Conservation (phyloP, 2,329 filamentous ascomycete genomes). For the Pyricularia pennisetigena region DNA sequence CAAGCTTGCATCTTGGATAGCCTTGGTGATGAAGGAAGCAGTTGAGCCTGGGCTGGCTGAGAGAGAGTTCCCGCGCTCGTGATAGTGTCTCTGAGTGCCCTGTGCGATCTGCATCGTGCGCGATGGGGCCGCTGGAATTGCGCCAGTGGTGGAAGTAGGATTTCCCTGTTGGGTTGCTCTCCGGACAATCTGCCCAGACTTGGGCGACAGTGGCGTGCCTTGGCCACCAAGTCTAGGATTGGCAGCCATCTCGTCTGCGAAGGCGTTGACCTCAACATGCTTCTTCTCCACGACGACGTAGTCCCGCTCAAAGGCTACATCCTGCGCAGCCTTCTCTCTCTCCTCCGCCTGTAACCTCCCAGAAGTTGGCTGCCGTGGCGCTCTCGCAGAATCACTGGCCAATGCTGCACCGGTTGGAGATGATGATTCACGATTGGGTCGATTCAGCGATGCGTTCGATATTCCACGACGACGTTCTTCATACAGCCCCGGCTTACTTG, state of each 20-base stretch:
- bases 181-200: conserved; percentile 56
- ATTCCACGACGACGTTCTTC: conserved; percentile 27
- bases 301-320: conserved; percentile 83
- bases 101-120: conserved; percentile 66
- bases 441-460: conserved; percentile 29
- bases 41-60: conserved; percentile 64
- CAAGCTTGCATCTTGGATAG: conserved; percentile 82
- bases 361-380: conserved; percentile 13
- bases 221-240: conserved; percentile 57
- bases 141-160: conserved; percentile 59
- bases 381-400: conserved; percentile 12
- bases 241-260: conserved; percentile 88
- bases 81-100: conserved; percentile 51
- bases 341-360: conserved; percentile 27
- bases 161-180: conserved; percentile 70
- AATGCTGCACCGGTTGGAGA: conserved; percentile 23
- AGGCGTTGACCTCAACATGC: conserved; percentile 91
- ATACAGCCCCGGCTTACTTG: conserved; percentile 26
- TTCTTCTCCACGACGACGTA: conserved; percentile 95
- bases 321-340: conserved; percentile 67
- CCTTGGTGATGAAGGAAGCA: conserved; percentile 88
- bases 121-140: conserved; percentile 55
- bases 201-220: conserved; percentile 35
- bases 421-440: conserved; percentile 20
- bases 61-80: conserved; percentile 66